Evolutionary conservation across 1,139 yeast genomes (phyloP), one percentile per base, ranked within the genome.

Genomic region (Kazachstania sp.): DNA sequence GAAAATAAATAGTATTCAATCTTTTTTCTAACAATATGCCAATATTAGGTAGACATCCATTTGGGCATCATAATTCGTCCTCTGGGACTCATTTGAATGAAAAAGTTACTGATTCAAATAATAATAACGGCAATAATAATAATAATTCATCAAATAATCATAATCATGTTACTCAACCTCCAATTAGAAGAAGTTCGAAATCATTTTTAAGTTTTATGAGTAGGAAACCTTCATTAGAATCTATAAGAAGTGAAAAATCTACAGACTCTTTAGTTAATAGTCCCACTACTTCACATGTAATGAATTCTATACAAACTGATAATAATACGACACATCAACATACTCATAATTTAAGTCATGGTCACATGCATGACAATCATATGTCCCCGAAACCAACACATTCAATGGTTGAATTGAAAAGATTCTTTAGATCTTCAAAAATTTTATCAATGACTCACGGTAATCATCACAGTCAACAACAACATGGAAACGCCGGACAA

Each of bases 361-460:
- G 35, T 37, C 44, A 46, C 41, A 28, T 32, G 19, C 48, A 46
- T 37, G 19, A 36, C 23, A 41, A 41, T 8, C 31, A 41, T 9
- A 34, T 51, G 15, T 54, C 62, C 6, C 63, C 63, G 6, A 60
- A 60, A 44, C 58, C 54, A 37, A 60, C 58, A 57, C 81, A 81
- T 53, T 81, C 88, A 8, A 83, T 83, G 87, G 83, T 85, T 32
- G 87, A 83, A 62, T 68, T 84, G 63, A 82, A 84, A 61, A 68
- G 90, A 49, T 83, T 84, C 61, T 84, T 84, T 52, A 64, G 71
- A 46, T 67, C 71, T 2, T 48, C 54, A 2, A 59, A 53, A 41
- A 49, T 46, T 20, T 43, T 46, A 23, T 40, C 54, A 11, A 48
- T 46, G 31, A 45, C 52, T 15, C 45, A 43, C 26, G 43, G 49